Percentiles rank a stretch among this genome's conserved stretches.
Evolutionary conservation across 2,329 filamentous ascomycete genomes (phyloP).

Genomic region (Paecilomyces dactylethromorphus): DNA sequence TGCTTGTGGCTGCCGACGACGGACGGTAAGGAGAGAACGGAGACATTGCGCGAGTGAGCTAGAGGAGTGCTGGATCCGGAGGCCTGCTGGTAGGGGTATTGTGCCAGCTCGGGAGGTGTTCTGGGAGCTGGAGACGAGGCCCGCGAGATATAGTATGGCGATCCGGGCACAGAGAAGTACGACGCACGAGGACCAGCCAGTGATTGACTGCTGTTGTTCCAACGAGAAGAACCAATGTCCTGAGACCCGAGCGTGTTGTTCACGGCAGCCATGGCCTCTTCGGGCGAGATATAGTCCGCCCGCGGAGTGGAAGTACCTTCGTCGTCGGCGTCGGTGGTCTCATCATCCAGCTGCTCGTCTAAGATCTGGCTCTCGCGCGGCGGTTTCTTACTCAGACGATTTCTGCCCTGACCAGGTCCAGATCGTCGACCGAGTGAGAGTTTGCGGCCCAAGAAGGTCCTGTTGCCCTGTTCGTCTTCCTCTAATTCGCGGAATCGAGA

Average conservation of each 20-base stretch:
- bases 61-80: background rate
- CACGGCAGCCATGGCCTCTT: background rate
- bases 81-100: background rate
- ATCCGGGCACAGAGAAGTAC: background rate
- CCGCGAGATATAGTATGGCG: slow-evolving; percentile 9
- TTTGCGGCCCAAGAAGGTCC: slow-evolving; percentile 3
- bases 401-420: slow-evolving; percentile 11
- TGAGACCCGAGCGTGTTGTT: background rate
- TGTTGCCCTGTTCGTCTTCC: background rate
- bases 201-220: background rate
- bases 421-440: slow-evolving; percentile 10
- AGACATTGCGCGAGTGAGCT: background rate
- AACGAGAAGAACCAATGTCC: background rate
- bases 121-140: slow-evolving; percentile 40
- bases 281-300: background rate
- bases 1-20: slow-evolving; percentile 30
- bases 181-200: slow-evolving; percentile 2
- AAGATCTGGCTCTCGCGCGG: slow-evolving; percentile 5
- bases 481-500: background rate
- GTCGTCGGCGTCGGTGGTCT: background rate
- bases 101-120: background rate
- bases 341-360: slow-evolving; percentile 1
- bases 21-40: background rate
- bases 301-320: background rate
- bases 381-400: slow-evolving; percentile 7